Base-by-base conservation (phyloP, 2,329 filamentous ascomycete species). In the Cercospora sp. region DNA sequence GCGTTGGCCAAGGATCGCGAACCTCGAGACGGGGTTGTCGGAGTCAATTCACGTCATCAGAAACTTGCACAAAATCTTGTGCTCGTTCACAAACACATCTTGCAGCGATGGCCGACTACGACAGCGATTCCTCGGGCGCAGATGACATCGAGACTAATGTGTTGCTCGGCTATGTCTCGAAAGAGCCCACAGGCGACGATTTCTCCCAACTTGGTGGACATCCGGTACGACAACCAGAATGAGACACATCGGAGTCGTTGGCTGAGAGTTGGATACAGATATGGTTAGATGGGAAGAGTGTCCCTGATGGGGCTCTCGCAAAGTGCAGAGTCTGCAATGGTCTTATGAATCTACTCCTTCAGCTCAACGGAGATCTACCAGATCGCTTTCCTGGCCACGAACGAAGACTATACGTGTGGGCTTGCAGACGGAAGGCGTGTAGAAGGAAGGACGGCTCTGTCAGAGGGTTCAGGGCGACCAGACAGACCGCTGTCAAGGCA, bases 331-430 rank as follows among this genome's bases (percentile, higher is more conserved):
- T 91, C 72, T 99, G 95, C 87, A 91, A 93, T 73, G 87, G 89
- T 63, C 81, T 92, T 63, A 93, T 97, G 88, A 89, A 88, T 1
- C 85, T 98, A 10, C 87, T 99, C 3, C 86, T 99, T 58, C 93
- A 99, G 80, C 86, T 99, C 30, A 93, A 99, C 80, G 94, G 89
- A 75, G 93, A 97, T 78, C 85, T 98, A 3, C 94, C 93, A 13
- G 91, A 94, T 65, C 86, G 88, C 60, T 97, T 97, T 76, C 91
- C 93, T 1, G 89, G 90, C 66, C 92, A 98, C 80, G 93, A 97
- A 76, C 86, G 95, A 73, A 88, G 94, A 70, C 79, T 99, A 18
- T 98, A 97, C 77, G 85, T 99, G 12, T 93, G 97, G 79, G 87
- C 87, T 18, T 99, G 95, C 80, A 87, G 89, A 68, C 86, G 88